These are phyloP conservation scores for Lactarius akahatsu DNA, from an alignment of 768 basidiomycete genomes.

Conservation along the genomic window DNA sequence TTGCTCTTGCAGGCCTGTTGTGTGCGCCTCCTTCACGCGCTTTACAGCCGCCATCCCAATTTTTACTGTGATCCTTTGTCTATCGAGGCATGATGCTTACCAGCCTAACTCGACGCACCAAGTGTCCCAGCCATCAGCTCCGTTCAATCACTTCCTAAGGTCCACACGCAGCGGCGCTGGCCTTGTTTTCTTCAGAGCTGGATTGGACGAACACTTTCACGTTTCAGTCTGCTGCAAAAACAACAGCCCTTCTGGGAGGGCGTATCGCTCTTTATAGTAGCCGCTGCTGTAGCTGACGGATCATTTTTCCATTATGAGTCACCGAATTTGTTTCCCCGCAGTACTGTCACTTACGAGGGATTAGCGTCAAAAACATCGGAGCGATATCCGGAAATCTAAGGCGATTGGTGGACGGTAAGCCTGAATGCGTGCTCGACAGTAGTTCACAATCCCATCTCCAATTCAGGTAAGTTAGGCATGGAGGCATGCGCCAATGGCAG, in stretches of 20 bases:
- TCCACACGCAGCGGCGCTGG: background rate
- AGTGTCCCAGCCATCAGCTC: background rate
- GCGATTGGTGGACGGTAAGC: background rate
- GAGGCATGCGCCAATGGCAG: background rate
- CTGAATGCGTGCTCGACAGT: too few relatives aligned
- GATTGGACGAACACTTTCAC: background rate
- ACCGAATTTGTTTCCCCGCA: background rate
- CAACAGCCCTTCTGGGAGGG: background rate
- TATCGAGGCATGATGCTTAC: background rate
- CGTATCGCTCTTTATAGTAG: too few relatives aligned
- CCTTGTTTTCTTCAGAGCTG: background rate
- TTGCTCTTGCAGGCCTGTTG: background rate
- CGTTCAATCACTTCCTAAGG: background rate
- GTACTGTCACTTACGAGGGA: background rate
- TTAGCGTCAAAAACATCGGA: background rate
- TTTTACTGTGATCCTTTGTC: background rate
- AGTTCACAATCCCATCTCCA: background rate
- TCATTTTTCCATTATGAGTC: background rate
- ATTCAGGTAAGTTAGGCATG: background rate
- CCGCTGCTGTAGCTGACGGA: background rate
- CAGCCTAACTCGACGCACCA: too few relatives aligned
- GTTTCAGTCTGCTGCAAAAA: background rate
- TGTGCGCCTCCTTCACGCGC: background rate
- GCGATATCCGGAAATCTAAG: background rate
- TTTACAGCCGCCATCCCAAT: background rate